phyloP scores from a whole-genome alignment of 805 yeast genomes.

The Hanseniaspora taiwanica region DNA sequence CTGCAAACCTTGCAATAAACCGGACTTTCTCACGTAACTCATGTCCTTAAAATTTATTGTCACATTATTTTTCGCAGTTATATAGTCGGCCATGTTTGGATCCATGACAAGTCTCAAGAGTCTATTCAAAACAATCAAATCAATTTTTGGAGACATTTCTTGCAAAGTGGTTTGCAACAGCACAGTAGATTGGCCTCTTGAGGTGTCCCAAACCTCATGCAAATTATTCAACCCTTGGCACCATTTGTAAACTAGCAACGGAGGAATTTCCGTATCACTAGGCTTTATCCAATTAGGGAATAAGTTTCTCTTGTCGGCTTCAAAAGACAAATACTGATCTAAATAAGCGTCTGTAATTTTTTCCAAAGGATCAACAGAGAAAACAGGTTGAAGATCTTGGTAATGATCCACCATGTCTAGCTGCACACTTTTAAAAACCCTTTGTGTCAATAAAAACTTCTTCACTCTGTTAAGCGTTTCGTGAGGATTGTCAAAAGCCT shows the following conservation, averaged over 20 bases:
- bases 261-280: slow-evolving; percentile 86
- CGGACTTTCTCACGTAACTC: slow-evolving; percentile 85
- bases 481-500: slow-evolving; percentile 94
- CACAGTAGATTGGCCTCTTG: slow-evolving; percentile 66
- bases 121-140: slow-evolving; percentile 74
- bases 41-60: slow-evolving; percentile 79
- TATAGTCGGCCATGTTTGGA: slow-evolving; percentile 86
- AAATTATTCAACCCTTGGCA: slow-evolving; percentile 80
- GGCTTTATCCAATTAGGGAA: slow-evolving; percentile 98
- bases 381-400: slow-evolving; percentile 73
- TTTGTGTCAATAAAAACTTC: slow-evolving; percentile 67
- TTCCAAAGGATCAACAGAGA: slow-evolving; percentile 80
- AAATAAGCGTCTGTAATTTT: slow-evolving; percentile 92
- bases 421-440: slow-evolving; percentile 82
- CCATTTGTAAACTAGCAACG: slow-evolving; percentile 85
- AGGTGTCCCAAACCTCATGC: slow-evolving; percentile 63
- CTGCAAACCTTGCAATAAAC: slow-evolving; percentile 77
- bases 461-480: slow-evolving; percentile 80
- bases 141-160: slow-evolving; percentile 73
- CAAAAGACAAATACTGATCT: slow-evolving; percentile 94
- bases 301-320: slow-evolving; percentile 71
- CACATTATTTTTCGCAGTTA: slow-evolving; percentile 82
- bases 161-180: slow-evolving; percentile 65
- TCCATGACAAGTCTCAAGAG: slow-evolving; percentile 71
- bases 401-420: slow-evolving; percentile 87